Percentiles rank a stretch among this genome's conserved stretches.
Conservation (phyloP, 768 basidiomycete species). For the Cystobasidium tubakii region DNA sequence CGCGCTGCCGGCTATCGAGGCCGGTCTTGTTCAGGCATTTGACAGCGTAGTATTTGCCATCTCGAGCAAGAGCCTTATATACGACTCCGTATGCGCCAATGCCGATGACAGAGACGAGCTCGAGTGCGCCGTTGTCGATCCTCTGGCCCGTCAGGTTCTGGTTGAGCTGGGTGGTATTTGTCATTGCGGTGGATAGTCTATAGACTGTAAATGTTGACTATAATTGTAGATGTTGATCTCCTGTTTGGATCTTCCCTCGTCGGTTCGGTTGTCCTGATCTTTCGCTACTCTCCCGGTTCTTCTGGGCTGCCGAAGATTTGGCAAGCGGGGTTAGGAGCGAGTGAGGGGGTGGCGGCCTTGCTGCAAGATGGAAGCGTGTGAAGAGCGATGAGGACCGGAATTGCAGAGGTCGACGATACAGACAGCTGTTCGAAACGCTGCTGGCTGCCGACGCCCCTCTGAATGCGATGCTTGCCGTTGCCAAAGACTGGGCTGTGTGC, state of each 20-base stretch:
- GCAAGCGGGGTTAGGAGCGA: background rate
- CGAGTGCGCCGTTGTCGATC: constrained; percentile 74
- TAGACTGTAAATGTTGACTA: background rate
- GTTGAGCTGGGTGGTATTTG: constrained; percentile 31
- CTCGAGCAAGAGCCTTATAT: constrained; percentile 64
- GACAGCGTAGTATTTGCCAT: constrained; percentile 64
- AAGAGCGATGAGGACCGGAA: background rate
- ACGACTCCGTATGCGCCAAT: constrained; percentile 93
- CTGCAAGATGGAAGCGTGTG: background rate
- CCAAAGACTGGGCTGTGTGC: too few species aligned
- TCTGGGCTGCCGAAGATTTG: background rate
- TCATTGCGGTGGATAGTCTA: background rate
- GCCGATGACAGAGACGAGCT: constrained; percentile 80
- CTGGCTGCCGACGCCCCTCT: too few species aligned
- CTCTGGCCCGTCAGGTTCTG: constrained; percentile 58
- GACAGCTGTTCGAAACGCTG: too few species aligned
- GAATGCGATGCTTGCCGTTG: too few species aligned
- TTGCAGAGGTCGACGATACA: too few species aligned
- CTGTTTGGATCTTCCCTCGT: background rate
- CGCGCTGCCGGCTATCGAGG: constrained; percentile 59
- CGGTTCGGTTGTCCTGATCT: background rate
- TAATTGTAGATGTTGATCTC: too few species aligned
- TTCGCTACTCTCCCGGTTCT: background rate
- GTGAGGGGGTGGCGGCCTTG: background rate
- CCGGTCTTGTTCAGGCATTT: constrained; percentile 69